These are phyloP conservation scores for Xylaria curta DNA, from an alignment of 495 filamentous ascomycete species.

Conservation along the genomic window DNA sequence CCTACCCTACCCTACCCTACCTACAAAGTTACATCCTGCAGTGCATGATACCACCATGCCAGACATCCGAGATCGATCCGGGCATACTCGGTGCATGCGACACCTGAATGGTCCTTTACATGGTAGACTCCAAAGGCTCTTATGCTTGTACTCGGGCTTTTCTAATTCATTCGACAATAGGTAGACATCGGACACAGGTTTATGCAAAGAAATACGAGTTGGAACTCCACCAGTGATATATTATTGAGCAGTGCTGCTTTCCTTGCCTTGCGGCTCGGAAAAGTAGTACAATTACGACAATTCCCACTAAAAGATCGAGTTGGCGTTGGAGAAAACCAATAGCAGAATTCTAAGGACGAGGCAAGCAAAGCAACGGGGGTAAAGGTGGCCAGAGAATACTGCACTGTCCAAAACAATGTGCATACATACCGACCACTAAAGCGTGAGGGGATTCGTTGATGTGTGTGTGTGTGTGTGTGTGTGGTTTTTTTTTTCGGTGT, in stretches of 20 bases:
- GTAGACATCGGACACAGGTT: background rate
- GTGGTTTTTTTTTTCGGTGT: constrained; percentile 20
- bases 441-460: constrained; percentile 1
- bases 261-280: background rate
- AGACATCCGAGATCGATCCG: constrained; percentile 23
- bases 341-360: background rate
- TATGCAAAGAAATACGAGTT: background rate
- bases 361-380: constrained; percentile 17
- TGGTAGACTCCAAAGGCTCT: background rate
- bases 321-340: constrained; percentile 10
- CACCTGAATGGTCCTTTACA: background rate
- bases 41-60: constrained; percentile 15
- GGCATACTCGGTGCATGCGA: constrained; percentile 17
- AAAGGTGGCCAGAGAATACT: background rate
- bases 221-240: background rate
- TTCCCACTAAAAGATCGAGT: background rate
- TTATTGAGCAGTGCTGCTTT: background rate
- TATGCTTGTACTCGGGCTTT: background rate
- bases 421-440: constrained; percentile 3
- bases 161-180: constrained; percentile 1
- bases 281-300: background rate
- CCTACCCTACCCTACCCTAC: constrained; percentile 17
- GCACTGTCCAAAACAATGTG: background rate
- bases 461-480: background rate
- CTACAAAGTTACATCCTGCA: constrained; percentile 14